Base-by-base conservation (phyloP, 2,329 filamentous ascomycete genomes). In the Balansia obtecta region DNA sequence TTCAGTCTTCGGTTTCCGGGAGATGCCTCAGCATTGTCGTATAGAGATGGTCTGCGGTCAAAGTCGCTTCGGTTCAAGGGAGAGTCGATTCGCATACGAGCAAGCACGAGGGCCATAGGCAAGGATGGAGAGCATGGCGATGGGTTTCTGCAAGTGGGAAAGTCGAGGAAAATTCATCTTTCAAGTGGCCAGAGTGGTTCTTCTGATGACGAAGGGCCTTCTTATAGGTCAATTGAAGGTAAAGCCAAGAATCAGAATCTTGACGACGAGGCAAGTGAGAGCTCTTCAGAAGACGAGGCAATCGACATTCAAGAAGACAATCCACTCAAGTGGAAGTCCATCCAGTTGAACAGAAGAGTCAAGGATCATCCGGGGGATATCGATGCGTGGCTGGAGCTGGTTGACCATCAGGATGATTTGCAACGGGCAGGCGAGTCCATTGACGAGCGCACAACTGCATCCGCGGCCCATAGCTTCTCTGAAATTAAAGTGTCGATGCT, bases 401-500 rank as follows among this genome's bases (percentile, higher is more conserved):
- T 91, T 44, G 70, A 81, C 8, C 82, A 95, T 53, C 91, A 97
- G 66, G 81, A 88, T 54, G 64, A 67, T 2, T 71, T 94, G 50
- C 68, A 91, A 41, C 69, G 70, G 48, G 68, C 72, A 22, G 71
- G 72, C 27, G 67, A 72, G 20, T 66, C 65, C 42, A 61, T 60
- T 53, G 70, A 68, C 60, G 72, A 61, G 41, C 71, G 66, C 39
- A 64, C 60, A 32, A 82, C 79, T 0, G 69, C 71, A 30, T 78
- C 82, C 3, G 85, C 93, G 60, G 70, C 72, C 47, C 76, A 75
- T 54, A 84, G 84, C 54, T 79, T 87, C 50, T 82, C 88, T 3
- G 85, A 93, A 55, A 80, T 95, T 50, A 91, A 88, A 56, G 69
- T 95, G 2, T 81, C 84, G 2, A 79, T 95, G 53, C 86, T 90